Base-by-base conservation (phyloP, 805 yeast genomes). In the Torulaspora maleeae region DNA sequence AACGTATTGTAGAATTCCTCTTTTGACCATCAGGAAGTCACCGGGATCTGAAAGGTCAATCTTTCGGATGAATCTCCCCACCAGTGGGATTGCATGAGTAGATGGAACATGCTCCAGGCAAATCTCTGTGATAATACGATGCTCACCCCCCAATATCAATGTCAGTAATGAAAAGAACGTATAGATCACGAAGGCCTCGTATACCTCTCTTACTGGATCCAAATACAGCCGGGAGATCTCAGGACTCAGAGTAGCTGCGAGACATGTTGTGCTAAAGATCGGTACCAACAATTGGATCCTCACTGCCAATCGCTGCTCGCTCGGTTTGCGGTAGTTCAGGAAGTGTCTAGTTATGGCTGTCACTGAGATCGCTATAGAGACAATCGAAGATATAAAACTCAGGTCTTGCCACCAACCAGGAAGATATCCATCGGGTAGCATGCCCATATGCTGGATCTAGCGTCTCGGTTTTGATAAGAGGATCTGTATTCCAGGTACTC, bases 181-280 rank as follows among this genome's bases (percentile, higher is more conserved):
- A 65, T 93, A 93, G 27, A 93, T 86, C 27, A 90, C 96, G 67
- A 93, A 87, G 0, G 98, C 97, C 65, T 93, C 99, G 65, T 93
- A 93, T 1, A 91, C 78, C 61, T 93, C 99, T 36, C 93, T 72
- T 0, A 86, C 56, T 0, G 96, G 95, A 54, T 85, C 93, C 2
- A 88, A 32, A 39, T 54, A 45, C 71, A 70, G 44, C 63, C 68
- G 39, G 73, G 79, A 25, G 69, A 49, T 4, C 54, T 53, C n/a
- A 72, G 78, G 62, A 72, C 68, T 13, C 70, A 67, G 16, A 82
- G 71, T 48, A 54, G 80, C 74, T 3, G 76, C 54, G 57, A 77
- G 84, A 59, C 95, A 84, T 9, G 88, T 74, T 0, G 82, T 49
- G 4, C 95, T 82, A 66, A 83, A 90, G 17, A 90, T 59, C 0